A percentile compares a stretch with the other conserved stretches of the same genome.
Conservation (phyloP, 768 basidiomycete species). For the Leccinum fibrillosum region DNA sequence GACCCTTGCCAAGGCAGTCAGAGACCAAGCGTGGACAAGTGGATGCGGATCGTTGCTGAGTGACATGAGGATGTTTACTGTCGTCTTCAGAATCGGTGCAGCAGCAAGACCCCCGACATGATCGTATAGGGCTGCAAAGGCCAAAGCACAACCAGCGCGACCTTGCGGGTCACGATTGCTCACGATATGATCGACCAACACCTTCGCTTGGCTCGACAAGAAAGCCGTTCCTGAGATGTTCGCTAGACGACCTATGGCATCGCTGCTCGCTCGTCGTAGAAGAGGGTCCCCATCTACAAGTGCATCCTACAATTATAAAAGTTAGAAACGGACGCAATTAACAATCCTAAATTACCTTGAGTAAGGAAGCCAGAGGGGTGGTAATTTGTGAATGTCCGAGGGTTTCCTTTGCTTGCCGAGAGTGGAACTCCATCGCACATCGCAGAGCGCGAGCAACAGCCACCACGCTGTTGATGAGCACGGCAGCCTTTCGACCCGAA, state of each 20-base stretch:
- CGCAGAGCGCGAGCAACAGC: constrained; percentile 72
- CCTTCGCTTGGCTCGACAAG: constrained; percentile 83
- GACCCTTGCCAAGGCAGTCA: constrained; percentile 81
- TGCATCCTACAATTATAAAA: constrained; percentile 50
- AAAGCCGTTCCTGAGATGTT: constrained; percentile 81
- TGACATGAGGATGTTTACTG: constrained; percentile 92
- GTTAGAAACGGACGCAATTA: constrained; percentile 10
- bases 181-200: constrained; percentile 89
- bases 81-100: constrained; percentile 90
- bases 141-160: constrained; percentile 89
- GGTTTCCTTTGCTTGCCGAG: constrained; percentile 60
- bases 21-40: constrained; percentile 90
- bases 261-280: constrained; percentile 76
- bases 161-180: constrained; percentile 90
- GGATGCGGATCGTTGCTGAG: constrained; percentile 96
- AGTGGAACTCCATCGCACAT: constrained; percentile 46
- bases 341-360: constrained; percentile 59
- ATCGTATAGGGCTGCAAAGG: constrained; percentile 88
- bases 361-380: constrained; percentile 57
- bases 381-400: constrained; percentile 67
- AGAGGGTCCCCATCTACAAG: constrained; percentile 77
- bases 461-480: constrained; percentile 73
- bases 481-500: constrained; percentile 79
- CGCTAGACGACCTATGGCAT: constrained; percentile 84
- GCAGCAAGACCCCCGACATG: constrained; percentile 94